Evolutionary conservation across 1,139 yeast species (phyloP).

Genomic region (Yamadazyma pseudoaaseri): DNA sequence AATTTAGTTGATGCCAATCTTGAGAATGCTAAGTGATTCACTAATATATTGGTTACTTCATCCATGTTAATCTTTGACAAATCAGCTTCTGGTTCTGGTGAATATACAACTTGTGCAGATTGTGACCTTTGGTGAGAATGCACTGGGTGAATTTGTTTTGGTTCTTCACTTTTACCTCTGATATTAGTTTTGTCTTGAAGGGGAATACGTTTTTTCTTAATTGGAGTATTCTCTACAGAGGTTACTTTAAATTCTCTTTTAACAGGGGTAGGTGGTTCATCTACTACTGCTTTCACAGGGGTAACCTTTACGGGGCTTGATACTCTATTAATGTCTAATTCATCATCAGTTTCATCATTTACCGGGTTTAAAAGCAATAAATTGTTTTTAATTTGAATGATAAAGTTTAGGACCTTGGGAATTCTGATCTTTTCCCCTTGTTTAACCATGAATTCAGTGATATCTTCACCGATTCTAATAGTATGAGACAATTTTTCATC

Average conservation of each 20-base stretch:
- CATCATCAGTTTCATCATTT: conserved; percentile 40
- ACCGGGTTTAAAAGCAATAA: conserved; percentile 52
- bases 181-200: conserved; percentile 12
- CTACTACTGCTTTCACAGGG: conserved; percentile 1
- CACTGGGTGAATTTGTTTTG: conserved; percentile 2
- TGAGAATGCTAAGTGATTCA: conserved; percentile 88
- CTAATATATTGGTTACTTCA: conserved; percentile 62
- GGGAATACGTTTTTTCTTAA: conserved; percentile 8
- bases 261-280: conserved; percentile 18
- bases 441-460: conserved; percentile 58
- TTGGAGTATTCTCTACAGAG: conserved; percentile 25
- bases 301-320: background rate
- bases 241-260: conserved; percentile 17
- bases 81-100: conserved; percentile 14
- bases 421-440: conserved; percentile 54
- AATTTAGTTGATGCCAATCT: conserved; percentile 85
- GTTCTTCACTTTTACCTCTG: conserved; percentile 4
- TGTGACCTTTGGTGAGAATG: background rate
- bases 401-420: conserved; percentile 55
- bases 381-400: conserved; percentile 63
- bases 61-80: conserved; percentile 35
- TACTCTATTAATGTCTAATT: conserved; percentile 32
- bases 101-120: conserved; percentile 4
- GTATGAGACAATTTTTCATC: conserved; percentile 23
- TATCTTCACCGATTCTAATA: conserved; percentile 40